phyloP scores from a whole-genome alignment of 73 alveolate species.

The Blepharisma stoltei region DNA sequence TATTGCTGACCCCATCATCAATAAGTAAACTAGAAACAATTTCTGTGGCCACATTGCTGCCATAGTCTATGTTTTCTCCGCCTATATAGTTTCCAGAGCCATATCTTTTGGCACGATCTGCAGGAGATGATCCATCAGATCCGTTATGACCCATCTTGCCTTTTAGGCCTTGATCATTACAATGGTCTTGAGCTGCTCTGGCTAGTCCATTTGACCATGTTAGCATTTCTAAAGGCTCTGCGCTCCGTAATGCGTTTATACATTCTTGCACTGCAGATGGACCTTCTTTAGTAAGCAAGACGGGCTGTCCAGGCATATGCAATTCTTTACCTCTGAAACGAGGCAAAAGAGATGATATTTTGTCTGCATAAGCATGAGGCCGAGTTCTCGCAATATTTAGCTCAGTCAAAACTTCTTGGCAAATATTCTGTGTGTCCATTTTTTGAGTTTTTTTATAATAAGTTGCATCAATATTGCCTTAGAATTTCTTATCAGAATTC shows the following conservation, averaged over 20 bases:
- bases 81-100: conserved; percentile 40
- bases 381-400: not conserved
- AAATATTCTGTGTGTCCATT: too few species aligned
- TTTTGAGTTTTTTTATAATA: too few species aligned
- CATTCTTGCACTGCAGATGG: conserved; percentile 24
- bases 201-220: conserved; percentile 51
- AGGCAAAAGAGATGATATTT: not conserved
- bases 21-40: conserved; percentile 53
- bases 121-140: conserved; percentile 8
- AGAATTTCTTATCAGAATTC: too few species aligned
- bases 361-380: not conserved
- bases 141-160: conserved; percentile 82
- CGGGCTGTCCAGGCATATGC: not conserved
- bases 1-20: conserved; percentile 79
- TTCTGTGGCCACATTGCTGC: conserved; percentile 50
- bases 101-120: conserved; percentile 37
- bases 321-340: conserved; percentile 2
- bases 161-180: conserved; percentile 78
- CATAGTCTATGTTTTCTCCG: conserved; percentile 63
- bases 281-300: conserved; percentile 3
- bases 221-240: conserved; percentile 38
- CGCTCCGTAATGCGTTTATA: conserved; percentile 32
- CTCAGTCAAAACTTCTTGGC: conserved; percentile 1
- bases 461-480: too few species aligned
- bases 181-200: conserved; percentile 79